Evolutionary conservation across 805 yeast species (phyloP), one percentile per base, ranked within the genome.

Genomic region (Jamesozyma jinghongensis): DNA sequence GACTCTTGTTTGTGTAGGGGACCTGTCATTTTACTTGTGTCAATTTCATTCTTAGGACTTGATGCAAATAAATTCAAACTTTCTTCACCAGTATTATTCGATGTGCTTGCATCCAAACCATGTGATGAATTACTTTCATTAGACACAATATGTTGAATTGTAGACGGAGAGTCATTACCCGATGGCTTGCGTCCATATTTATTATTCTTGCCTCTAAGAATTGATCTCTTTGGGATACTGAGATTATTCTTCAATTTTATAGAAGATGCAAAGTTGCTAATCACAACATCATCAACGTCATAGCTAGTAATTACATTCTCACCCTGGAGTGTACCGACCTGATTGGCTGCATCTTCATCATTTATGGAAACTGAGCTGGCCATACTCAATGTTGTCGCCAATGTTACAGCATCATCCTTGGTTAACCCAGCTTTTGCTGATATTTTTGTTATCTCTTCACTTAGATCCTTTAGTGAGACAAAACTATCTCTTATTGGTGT

Each of bases 331-430:
- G 26, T 7, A 22, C 26, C 26, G 6, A 8, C n/a, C 5, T 8
- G 27, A 20, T 6, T 19, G 11, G 11, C 5, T 18, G 5, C 3
- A 13, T 22, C 17, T 7, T 34, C 29, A 11, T 5, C 19, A 10
- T 25, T 16, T 16, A 22, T 5, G 4, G 29, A 18, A n/a, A 22
- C 4, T 25, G 37, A 34, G 1, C 85, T 74, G 0, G 80, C 72
- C 31, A 84, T 73, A 1, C 90, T 80, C 37, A 85, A 68, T 1
- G 92, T 77, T 51, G 92, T 67, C 0, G 94, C 94, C 42, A 85
- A 67, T 0, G 92, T 77, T 4, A 80, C 80, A 0, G 94, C 90
- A 63, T 85, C 92, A 32, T 79, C 73, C 2, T 85, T 78, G 38
- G 77, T 80, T 61, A 83, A 64, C 0, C 90, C 90, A 0, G 87